A percentile compares a stretch with the other conserved stretches of the same genome.
phyloP scores from a whole-genome alignment of 495 filamentous ascomycete genomes.

The Trichoderma gamsii region DNA sequence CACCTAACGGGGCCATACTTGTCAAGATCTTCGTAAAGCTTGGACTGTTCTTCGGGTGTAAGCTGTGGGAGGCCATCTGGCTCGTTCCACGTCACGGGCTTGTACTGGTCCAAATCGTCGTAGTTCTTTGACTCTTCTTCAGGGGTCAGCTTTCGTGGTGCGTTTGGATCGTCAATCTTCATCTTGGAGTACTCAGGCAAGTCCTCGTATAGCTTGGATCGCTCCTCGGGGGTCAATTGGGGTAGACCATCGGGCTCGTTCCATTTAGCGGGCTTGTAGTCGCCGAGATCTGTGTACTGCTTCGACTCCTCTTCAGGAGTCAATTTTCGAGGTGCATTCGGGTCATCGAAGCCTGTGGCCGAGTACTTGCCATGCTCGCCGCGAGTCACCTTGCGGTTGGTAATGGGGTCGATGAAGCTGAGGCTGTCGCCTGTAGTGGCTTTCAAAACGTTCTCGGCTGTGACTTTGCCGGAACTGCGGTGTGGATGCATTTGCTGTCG shows the following conservation, averaged over 20 bases:
- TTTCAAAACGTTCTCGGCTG: not conserved
- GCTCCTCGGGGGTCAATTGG: conserved; percentile 17
- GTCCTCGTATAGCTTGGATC: conserved; percentile 20
- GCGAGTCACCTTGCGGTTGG: conserved; percentile 49
- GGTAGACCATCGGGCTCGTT: conserved; percentile 16
- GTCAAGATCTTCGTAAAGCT: conserved; percentile 24
- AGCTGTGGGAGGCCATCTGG: conserved; percentile 22
- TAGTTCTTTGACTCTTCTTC: conserved; percentile 19
- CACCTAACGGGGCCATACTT: conserved; percentile 24
- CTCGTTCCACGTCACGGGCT: conserved; percentile 24
- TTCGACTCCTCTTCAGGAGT: conserved; percentile 17
- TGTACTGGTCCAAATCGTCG: conserved; percentile 26
- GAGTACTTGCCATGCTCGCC: conserved; percentile 6
- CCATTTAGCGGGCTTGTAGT: conserved; percentile 17
- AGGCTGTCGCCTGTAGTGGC: not conserved
- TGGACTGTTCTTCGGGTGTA: conserved; percentile 13
- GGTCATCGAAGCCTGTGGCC: not conserved
- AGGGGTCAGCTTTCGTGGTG: not conserved
- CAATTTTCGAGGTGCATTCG: conserved; percentile 15
- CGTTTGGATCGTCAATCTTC: conserved; percentile 27
- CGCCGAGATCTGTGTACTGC: conserved; percentile 14
- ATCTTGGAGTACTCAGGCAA: conserved; percentile 28
- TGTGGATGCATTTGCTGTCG: conserved; percentile 13
- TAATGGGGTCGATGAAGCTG: conserved; percentile 54
- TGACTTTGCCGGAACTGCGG: not conserved